A percentile compares a stretch with the other conserved stretches of the same genome.
Evolutionary conservation across 805 yeast species (phyloP).

Genomic region (Barnettozyma botsteinii): DNA sequence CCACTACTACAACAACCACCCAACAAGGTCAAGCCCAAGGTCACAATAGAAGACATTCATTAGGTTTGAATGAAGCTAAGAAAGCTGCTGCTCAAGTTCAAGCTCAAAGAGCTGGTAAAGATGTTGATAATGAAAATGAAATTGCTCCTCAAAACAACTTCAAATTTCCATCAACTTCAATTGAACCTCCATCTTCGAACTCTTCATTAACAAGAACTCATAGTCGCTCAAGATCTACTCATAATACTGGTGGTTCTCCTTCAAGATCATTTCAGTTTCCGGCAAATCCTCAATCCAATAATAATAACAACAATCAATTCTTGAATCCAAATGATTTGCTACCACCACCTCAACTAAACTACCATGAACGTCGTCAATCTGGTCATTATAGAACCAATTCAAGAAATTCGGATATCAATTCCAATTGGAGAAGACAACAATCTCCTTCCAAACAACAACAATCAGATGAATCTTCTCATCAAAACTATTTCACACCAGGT

Average conservation of each 20-base stretch:
- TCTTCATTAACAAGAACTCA: constrained; percentile 14
- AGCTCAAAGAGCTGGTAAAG: constrained; percentile 50
- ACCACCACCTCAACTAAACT: constrained; percentile 19
- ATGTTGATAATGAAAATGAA: constrained; percentile 13
- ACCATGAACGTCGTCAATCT: constrained; percentile 37
- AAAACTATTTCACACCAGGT: constrained; percentile 56
- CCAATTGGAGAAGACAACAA: constrained; percentile 54
- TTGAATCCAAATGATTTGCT: constrained; percentile 25
- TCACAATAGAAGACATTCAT: constrained; percentile 85
- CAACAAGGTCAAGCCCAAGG: constrained; percentile 36
- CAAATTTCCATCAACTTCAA: constrained; percentile 49
- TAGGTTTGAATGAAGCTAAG: constrained; percentile 88
- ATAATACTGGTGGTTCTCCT: constrained; percentile 31
- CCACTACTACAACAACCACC: constrained; percentile 1
- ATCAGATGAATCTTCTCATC: constrained; percentile 26
- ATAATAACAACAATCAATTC: constrained; percentile 15
- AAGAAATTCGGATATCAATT: constrained; percentile 33
- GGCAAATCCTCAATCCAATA: constrained; percentile 68
- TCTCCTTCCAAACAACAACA: constrained; percentile 31
- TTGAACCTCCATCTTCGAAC: constrained; percentile 28
- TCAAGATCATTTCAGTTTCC: constrained; percentile 62
- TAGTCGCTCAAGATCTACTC: constrained; percentile 19
- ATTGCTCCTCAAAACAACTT: constrained; percentile 29
- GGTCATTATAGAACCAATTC: constrained; percentile 35
- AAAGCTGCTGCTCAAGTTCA: constrained; percentile 93